Conservation (phyloP, 140 eudicot species). For the Senecio squalidus region DNA sequence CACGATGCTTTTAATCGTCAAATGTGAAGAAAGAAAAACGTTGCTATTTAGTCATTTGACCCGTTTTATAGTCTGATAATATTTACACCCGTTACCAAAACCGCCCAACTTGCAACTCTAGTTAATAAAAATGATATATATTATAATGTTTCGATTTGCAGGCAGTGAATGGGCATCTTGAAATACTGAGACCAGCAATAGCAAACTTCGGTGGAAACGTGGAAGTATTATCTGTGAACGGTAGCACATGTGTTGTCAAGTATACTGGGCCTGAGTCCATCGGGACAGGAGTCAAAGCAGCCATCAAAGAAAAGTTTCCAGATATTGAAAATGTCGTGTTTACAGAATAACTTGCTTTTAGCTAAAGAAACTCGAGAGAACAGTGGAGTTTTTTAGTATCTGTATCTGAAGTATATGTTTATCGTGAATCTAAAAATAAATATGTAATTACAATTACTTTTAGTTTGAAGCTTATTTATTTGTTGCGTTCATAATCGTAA, state of each 20-base stretch:
- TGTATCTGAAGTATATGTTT: too few relatives aligned
- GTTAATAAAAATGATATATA: not conserved
- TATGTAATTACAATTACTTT: too few relatives aligned
- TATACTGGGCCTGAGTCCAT: constrained; percentile 80
- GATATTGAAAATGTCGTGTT: constrained; percentile 71
- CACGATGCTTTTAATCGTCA: too few relatives aligned
- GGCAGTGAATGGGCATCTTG: constrained; percentile 82
- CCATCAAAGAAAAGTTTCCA: constrained; percentile 89
- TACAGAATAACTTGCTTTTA: constrained; percentile 26
- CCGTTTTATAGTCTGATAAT: too few relatives aligned
- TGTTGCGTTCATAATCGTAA: too few relatives aligned
- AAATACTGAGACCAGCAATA: constrained; percentile 83
- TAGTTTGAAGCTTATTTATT: too few relatives aligned
- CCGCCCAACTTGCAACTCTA: not conserved
- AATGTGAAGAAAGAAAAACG: too few relatives aligned
- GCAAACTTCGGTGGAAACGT: constrained; percentile 88
- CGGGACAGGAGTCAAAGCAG: constrained; percentile 87
- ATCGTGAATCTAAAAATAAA: too few relatives aligned
- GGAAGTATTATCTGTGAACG: constrained; percentile 58
- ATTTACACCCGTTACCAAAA: not conserved
- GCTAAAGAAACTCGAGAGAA: too few relatives aligned
- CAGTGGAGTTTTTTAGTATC: too few relatives aligned
- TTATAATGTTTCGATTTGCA: constrained; percentile 25
- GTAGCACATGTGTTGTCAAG: constrained; percentile 68
- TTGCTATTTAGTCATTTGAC: too few relatives aligned